phyloP scores from a whole-genome alignment of 2,329 filamentous ascomycete genomes.

The Ascochyta koolunga region DNA sequence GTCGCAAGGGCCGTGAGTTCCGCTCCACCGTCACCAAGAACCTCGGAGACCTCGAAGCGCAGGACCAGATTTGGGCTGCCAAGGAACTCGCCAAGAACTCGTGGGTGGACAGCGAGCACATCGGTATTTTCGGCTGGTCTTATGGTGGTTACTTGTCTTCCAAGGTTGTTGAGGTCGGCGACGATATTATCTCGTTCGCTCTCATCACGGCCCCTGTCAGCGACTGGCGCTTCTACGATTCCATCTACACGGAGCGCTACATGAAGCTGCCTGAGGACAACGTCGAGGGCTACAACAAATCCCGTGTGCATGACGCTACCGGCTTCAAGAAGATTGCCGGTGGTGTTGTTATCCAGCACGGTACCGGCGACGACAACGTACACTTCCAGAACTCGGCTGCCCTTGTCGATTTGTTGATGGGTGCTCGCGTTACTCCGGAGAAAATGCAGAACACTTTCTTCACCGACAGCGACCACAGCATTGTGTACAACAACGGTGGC shows the following conservation, averaged over 20 bases:
- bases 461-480: slow-evolving; percentile 69
- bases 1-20: slow-evolving; percentile 67
- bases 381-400: slow-evolving; percentile 72
- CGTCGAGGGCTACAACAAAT: slow-evolving; percentile 64
- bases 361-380: slow-evolving; percentile 73
- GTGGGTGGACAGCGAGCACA: slow-evolving; percentile 64
- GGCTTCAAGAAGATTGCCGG: slow-evolving; percentile 70
- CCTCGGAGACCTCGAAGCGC: slow-evolving; percentile 67
- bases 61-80: slow-evolving; percentile 72
- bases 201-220: slow-evolving; percentile 69
- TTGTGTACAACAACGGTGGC: slow-evolving; percentile 62
- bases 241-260: slow-evolving; percentile 74
- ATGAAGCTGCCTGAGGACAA: slow-evolving; percentile 69
- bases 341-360: slow-evolving; percentile 68
- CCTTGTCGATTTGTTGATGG: slow-evolving; percentile 66
- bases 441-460: slow-evolving; percentile 70
- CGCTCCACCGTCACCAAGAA: slow-evolving; percentile 63
- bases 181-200: slow-evolving; percentile 66
- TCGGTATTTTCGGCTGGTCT: slow-evolving; percentile 73
- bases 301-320: slow-evolving; percentile 62
- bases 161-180: slow-evolving; percentile 69
- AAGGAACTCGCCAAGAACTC: slow-evolving; percentile 58
- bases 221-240: slow-evolving; percentile 75
- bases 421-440: slow-evolving; percentile 62
- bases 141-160: slow-evolving; percentile 70